Base-by-base conservation (phyloP, 306 rosid species). In the Hippophae tibetana region DNA sequence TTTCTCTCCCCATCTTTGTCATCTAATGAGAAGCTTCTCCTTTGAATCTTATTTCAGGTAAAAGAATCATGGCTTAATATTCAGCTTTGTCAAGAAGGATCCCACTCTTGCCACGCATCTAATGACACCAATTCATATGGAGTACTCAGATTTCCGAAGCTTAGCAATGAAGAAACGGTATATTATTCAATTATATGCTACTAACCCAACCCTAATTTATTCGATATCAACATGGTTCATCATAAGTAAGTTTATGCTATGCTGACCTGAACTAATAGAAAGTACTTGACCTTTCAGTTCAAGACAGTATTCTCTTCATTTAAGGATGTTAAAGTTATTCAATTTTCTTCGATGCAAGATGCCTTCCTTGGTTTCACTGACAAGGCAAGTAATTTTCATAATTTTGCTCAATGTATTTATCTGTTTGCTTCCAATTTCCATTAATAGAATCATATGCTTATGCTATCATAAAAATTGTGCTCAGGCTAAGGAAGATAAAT, bases 161-260 rank as follows among this genome's bases (percentile, higher is more conserved):
- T 69, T 60, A 88, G 90, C 95, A 75, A 76, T 63, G 99, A 93
- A 70, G 94, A 88, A 61, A 82, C 47, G 95, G 99, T 93, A 88
- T 48, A 42, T 64, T 58, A 42, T 57, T 55, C 60, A 18, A 18
- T 18, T 18, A 18, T 18, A 18, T 18, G 23, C 23, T 18, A 18
- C 23, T 18, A 18, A 0, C 23, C 23, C 23, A 18, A 18, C 23
- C 23, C 23, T 18, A 18, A 18, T 18, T 18, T 18, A 18, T 31
- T 31, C 38, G 38, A 31, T 31, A 31, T 31, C 38, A 31, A 1
- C 38, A 31, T 31, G 38, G 38, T 4, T 31, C 38, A 31, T 31
- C 38, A 31, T 31, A 18, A 18, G 23, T 18, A 18, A 31, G 4
- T 2, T 2, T 1, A 31, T 1, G 0, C 23, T 18, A 18, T 31